phyloP scores from a whole-genome alignment of 164 flowering plant genomes.

The Houttuynia cordata region DNA sequence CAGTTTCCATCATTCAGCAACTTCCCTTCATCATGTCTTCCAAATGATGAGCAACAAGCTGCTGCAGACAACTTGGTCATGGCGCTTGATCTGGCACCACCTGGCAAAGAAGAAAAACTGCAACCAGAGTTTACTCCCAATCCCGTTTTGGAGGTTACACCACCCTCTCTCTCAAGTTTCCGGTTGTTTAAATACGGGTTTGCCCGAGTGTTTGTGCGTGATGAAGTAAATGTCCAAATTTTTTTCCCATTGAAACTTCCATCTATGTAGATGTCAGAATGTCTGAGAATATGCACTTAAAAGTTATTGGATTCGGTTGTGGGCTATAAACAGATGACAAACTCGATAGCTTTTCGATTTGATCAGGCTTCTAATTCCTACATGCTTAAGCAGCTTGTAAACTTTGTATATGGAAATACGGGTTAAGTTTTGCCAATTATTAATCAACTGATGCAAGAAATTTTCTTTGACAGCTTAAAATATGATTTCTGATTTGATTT shows the following conservation, averaged over 20 bases:
- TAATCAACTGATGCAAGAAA: background rate
- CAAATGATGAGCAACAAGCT: conserved; percentile 67
- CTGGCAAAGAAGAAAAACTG: conserved; percentile 53
- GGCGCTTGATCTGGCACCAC: conserved; percentile 81
- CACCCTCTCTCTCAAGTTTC: background rate
- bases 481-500: conserved; percentile 2
- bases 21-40: conserved; percentile 57
- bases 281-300: too few species aligned
- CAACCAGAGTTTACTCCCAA: conserved; percentile 82
- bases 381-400: background rate
- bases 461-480: background rate
- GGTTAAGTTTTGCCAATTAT: background rate
- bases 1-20: conserved; percentile 82
- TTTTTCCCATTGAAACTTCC: too few species aligned
- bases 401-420: background rate
- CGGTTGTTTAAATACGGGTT: background rate
- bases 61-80: conserved; percentile 76
- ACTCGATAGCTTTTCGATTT: too few species aligned
- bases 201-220: background rate
- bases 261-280: too few species aligned
- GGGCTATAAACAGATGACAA: too few species aligned
- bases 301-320: too few species aligned
- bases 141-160: conserved; percentile 73
- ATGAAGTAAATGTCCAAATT: background rate
- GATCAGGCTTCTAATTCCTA: background rate